phyloP scores from a whole-genome alignment of 345 rosid species.

The Acer campestre region DNA sequence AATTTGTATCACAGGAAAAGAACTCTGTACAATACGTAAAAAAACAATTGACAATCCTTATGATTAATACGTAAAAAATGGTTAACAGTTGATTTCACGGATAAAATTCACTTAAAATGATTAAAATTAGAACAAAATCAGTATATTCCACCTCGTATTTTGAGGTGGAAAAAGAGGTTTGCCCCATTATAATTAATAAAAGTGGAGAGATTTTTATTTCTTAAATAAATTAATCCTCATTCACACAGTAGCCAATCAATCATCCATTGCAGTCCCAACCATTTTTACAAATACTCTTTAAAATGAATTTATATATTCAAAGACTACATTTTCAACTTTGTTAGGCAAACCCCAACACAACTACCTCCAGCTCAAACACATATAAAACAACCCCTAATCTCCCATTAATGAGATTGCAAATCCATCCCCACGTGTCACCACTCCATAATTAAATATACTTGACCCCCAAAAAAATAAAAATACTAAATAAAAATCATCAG shows the following conservation, averaged over 20 bases:
- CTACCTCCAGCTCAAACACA: not conserved
- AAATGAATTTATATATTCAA: not conserved
- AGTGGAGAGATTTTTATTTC: not conserved
- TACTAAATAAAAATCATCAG: not conserved
- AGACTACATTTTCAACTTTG: not conserved
- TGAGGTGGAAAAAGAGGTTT: not conserved
- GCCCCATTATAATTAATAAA: not conserved
- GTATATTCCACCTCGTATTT: not conserved
- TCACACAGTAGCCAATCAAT: not conserved
- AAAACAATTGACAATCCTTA: not conserved
- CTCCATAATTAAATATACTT: not conserved
- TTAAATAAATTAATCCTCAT: not conserved
- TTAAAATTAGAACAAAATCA: too few species aligned
- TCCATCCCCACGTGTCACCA: not conserved
- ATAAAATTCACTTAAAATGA: not conserved
- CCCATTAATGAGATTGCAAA: not conserved
- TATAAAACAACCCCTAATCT: not conserved
- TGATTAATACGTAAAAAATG: too few species aligned
- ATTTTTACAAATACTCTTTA: not conserved
- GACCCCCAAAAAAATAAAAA: not conserved
- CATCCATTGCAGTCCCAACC: not conserved
- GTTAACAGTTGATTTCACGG: not conserved
- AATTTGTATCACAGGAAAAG: not conserved
- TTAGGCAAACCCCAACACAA: constrained; percentile 1
- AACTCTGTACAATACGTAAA: not conserved